A percentile compares a stretch with the other conserved stretches of the same genome.
Conservation (phyloP, 2,329 filamentous ascomycete species). For the Nemania bipapillata region DNA sequence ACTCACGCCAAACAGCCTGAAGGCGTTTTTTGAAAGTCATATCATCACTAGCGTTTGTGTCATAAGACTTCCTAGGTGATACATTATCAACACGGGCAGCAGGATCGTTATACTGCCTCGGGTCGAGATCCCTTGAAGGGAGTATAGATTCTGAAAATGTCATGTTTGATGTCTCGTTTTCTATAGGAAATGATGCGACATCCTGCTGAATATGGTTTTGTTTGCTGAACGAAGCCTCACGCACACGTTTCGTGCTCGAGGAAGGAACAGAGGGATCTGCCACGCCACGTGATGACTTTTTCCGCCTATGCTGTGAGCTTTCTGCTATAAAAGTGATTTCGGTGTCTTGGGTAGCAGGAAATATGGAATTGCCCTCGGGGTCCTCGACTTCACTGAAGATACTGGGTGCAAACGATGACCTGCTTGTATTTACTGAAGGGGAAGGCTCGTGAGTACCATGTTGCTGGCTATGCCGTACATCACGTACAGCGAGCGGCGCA, state of each 20-base stretch:
- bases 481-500: conserved; percentile 23
- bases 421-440: conserved; percentile 51
- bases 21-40: conserved; percentile 43
- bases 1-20: conserved; percentile 49
- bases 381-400: conserved; percentile 52
- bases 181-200: conserved; percentile 12
- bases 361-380: conserved; percentile 28
- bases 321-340: conserved; percentile 52
- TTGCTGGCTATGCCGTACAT: conserved; percentile 21
- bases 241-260: conserved; percentile 45
- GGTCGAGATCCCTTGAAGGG: conserved; percentile 17
- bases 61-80: background rate
- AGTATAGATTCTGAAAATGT: conserved; percentile 33
- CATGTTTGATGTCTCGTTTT: conserved; percentile 13
- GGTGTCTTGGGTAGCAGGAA: conserved; percentile 46
- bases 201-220: conserved; percentile 31
- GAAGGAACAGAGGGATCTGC: conserved; percentile 42
- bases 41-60: background rate
- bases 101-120: background rate
- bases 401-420: conserved; percentile 48
- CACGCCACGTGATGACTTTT: conserved; percentile 35
- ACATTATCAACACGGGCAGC: background rate
- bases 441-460: conserved; percentile 35
- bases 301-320: conserved; percentile 42
- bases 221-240: conserved; percentile 39